Evolutionary conservation across 129 eudicot genomes (phyloP).

Genomic region (Glebionis coronaria): DNA sequence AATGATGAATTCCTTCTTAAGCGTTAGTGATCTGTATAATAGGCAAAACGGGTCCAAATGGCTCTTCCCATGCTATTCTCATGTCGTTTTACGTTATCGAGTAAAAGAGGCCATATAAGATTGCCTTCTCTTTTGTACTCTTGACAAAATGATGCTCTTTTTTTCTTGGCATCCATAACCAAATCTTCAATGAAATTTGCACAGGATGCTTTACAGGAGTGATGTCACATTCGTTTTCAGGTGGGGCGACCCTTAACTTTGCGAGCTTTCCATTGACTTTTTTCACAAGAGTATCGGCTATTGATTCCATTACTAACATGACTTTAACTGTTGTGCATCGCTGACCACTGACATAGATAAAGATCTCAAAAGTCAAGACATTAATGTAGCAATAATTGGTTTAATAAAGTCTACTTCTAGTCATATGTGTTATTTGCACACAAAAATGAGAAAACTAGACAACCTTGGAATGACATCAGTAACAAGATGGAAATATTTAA

Average conservation of each 20-base stretch:
- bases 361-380: not conserved
- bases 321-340: slow-evolving; percentile 98
- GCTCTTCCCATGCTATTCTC: slow-evolving; percentile 99
- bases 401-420: not conserved
- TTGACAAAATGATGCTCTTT: slow-evolving; percentile 91
- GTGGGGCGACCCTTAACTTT: slow-evolving; percentile 84
- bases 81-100: slow-evolving; percentile 87
- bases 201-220: slow-evolving; percentile 95
- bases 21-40: slow-evolving; percentile 63
- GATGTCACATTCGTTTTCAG: slow-evolving; percentile 87
- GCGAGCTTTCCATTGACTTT: slow-evolving; percentile 83
- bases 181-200: slow-evolving; percentile 90
- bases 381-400: not conserved
- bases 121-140: slow-evolving; percentile 91
- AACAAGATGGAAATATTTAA: no score
- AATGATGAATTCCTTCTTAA: slow-evolving; percentile 95
- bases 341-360: slow-evolving; percentile 68
- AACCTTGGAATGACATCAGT: not conserved
- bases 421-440: not conserved
- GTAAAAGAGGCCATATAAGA: slow-evolving; percentile 91
- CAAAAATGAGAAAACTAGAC: not conserved
- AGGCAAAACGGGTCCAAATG: slow-evolving; percentile 93
- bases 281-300: slow-evolving; percentile 81
- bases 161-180: slow-evolving; percentile 82
- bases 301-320: slow-evolving; percentile 84